phyloP scores from a whole-genome alignment of 139 green algal genomes.

The Yamagishiella unicocca region DNA sequence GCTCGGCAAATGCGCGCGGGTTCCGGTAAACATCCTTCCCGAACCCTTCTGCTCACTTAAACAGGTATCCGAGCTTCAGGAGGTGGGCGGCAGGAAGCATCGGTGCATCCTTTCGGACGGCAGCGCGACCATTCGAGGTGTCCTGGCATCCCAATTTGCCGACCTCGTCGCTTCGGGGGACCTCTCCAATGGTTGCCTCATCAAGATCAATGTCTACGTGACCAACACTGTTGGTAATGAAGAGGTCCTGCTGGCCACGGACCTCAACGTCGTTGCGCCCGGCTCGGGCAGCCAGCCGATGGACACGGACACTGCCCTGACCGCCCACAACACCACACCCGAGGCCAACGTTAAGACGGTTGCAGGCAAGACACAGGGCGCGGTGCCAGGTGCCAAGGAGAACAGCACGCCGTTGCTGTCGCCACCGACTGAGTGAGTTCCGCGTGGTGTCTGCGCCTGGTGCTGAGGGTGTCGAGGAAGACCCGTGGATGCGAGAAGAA shows the following conservation, averaged over 20 bases:
- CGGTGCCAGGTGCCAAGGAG: conserved; percentile 1
- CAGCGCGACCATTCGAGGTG: conserved; percentile 48
- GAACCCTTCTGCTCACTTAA: not conserved
- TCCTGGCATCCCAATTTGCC: conserved; percentile 61
- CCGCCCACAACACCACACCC: not conserved
- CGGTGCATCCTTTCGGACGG: conserved; percentile 65
- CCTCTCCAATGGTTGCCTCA: conserved; percentile 19
- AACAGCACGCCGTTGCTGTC: conserved; percentile 35
- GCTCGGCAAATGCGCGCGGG: not conserved
- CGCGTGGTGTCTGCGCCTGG: not conserved
- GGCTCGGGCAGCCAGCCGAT: conserved; percentile 41
- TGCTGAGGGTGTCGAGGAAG: too few species aligned
- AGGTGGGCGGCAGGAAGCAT: conserved; percentile 52
- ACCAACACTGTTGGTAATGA: conserved; percentile 39
- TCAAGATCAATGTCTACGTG: conserved; percentile 26
- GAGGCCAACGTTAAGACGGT: not conserved
- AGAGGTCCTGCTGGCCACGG: conserved; percentile 47
- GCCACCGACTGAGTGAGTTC: conserved; percentile 9
- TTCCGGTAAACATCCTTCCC: not conserved
- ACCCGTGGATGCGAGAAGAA: too few species aligned
- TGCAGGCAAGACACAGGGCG: not conserved
- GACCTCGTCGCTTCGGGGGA: conserved; percentile 27
- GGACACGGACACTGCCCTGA: not conserved
- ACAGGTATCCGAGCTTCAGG: conserved; percentile 50
- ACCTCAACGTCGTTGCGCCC: conserved; percentile 51